Percentiles rank a stretch among this genome's conserved stretches.
phyloP scores from a whole-genome alignment of 495 filamentous ascomycete genomes.

The Halenospora varia region DNA sequence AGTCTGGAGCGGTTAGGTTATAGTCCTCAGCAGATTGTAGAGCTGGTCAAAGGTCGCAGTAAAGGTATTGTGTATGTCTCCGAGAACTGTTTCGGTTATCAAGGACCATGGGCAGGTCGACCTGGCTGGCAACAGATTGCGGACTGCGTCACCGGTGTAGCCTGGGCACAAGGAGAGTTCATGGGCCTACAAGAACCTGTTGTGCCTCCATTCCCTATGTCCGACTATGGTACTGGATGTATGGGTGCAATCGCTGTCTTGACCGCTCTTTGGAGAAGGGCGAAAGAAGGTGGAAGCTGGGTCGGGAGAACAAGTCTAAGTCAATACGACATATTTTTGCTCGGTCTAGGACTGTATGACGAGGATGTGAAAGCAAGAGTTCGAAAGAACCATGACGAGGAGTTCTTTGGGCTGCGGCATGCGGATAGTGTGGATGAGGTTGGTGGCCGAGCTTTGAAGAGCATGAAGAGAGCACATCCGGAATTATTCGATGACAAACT shows the following conservation, averaged over 20 bases:
- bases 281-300: slow-evolving; percentile 60
- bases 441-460: slow-evolving; percentile 57
- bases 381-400: slow-evolving; percentile 45
- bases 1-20: slow-evolving; percentile 64
- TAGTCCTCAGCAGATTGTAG: slow-evolving; percentile 45
- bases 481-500: slow-evolving; percentile 43
- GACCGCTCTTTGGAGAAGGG: slow-evolving; percentile 57
- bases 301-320: slow-evolving; percentile 57
- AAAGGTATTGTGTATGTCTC: slow-evolving; percentile 66
- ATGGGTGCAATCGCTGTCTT: slow-evolving; percentile 62
- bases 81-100: slow-evolving; percentile 68
- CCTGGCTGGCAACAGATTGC: slow-evolving; percentile 59
- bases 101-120: slow-evolving; percentile 44
- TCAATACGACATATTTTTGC: slow-evolving; percentile 68
- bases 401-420: slow-evolving; percentile 64
- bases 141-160: slow-evolving; percentile 57
- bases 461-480: slow-evolving; percentile 51
- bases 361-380: slow-evolving; percentile 52
- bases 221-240: slow-evolving; percentile 71
- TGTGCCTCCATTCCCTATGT: slow-evolving; percentile 79
- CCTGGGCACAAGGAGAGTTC: slow-evolving; percentile 67
- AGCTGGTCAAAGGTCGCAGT: slow-evolving; percentile 47
- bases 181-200: slow-evolving; percentile 68
- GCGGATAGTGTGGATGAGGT: slow-evolving; percentile 71
- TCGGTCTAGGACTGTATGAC: slow-evolving; percentile 58